These are phyloP conservation scores for Senecio squalidus DNA, from an alignment of 140 eudicot species.

Conservation along the genomic window DNA sequence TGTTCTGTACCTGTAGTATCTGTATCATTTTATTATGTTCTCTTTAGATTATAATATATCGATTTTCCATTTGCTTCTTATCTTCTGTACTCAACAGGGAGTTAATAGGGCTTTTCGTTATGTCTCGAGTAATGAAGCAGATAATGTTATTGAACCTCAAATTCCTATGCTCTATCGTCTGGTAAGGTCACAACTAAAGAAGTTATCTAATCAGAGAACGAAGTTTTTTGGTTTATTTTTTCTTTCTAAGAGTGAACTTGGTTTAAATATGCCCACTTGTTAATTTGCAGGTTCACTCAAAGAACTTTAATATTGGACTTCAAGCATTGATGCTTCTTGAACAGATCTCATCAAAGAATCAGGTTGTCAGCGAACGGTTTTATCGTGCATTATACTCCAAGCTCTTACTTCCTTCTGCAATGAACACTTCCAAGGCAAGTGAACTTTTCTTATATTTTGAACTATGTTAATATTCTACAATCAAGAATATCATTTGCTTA, in stretches of 20 bases:
- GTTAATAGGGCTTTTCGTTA: slow-evolving; percentile 93
- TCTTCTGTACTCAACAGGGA: slow-evolving; percentile 48
- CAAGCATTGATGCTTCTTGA: slow-evolving; percentile 94
- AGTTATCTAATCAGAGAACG: no score
- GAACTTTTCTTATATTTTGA: slow-evolving; percentile 6
- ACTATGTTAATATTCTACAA: background rate
- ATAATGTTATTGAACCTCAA: slow-evolving; percentile 83
- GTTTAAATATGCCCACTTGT: no score
- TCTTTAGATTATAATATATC: no score
- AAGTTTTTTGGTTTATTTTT: no score
- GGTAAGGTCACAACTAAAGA: slow-evolving; percentile 34
- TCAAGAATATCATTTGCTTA: no score
- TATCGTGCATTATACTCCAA: slow-evolving; percentile 96
- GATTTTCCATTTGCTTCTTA: slow-evolving; percentile 1
- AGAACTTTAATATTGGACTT: slow-evolving; percentile 89
- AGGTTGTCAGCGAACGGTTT: slow-evolving; percentile 88
- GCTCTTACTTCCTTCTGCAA: slow-evolving; percentile 87
- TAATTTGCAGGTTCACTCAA: slow-evolving; percentile 95
- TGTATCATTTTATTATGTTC: no score
- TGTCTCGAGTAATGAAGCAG: slow-evolving; percentile 84
- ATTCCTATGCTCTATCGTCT: slow-evolving; percentile 90
- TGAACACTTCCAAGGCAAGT: slow-evolving; percentile 84
- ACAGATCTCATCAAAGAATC: slow-evolving; percentile 88
- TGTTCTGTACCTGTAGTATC: background rate
- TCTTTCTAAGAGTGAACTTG: no score